Conservation (phyloP, 2,329 filamentous ascomycete genomes). For the Fragosphaeria purpurea region DNA sequence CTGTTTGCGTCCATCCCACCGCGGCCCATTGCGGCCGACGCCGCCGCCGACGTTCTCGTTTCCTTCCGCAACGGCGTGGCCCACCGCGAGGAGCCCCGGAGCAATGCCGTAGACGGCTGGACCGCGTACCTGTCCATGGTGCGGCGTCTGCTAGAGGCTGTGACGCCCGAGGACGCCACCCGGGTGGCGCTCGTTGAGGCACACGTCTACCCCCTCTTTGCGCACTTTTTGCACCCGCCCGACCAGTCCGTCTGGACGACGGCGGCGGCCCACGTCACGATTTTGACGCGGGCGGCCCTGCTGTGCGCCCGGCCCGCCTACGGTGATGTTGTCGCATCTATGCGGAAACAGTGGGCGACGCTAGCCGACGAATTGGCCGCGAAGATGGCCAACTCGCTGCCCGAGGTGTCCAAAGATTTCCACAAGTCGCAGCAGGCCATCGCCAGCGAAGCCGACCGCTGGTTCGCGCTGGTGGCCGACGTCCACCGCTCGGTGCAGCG, state of each 20-base stretch:
- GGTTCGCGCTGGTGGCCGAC: conserved; percentile 48
- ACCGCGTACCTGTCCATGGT: conserved; percentile 60
- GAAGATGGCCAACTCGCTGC: conserved; percentile 62
- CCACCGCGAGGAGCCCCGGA: conserved; percentile 62
- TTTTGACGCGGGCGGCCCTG: conserved; percentile 39
- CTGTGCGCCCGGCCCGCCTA: conserved; percentile 31
- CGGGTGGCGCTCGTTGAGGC: conserved; percentile 34
- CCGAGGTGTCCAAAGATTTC: conserved; percentile 73
- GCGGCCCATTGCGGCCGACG: conserved; percentile 33
- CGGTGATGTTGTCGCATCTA: conserved; percentile 33
- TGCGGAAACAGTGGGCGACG: conserved; percentile 51
- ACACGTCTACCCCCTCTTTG: conserved; percentile 43
- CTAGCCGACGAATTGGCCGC: conserved; percentile 53
- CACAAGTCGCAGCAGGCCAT: conserved; percentile 61
- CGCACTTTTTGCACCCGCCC: conserved; percentile 41
- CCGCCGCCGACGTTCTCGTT: conserved; percentile 50
- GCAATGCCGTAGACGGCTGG: conserved; percentile 62
- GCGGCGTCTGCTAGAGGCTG: conserved; percentile 38
- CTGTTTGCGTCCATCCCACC: conserved; percentile 53
- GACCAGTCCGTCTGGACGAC: conserved; percentile 28
- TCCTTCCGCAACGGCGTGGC: conserved; percentile 63
- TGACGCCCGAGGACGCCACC: conserved; percentile 33
- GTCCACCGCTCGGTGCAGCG: conserved; percentile 22
- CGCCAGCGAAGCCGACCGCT: conserved; percentile 55
- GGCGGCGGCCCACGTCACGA: conserved; percentile 19